Conservation (phyloP, 179 eudicot species). For the Beta macrorhiza region DNA sequence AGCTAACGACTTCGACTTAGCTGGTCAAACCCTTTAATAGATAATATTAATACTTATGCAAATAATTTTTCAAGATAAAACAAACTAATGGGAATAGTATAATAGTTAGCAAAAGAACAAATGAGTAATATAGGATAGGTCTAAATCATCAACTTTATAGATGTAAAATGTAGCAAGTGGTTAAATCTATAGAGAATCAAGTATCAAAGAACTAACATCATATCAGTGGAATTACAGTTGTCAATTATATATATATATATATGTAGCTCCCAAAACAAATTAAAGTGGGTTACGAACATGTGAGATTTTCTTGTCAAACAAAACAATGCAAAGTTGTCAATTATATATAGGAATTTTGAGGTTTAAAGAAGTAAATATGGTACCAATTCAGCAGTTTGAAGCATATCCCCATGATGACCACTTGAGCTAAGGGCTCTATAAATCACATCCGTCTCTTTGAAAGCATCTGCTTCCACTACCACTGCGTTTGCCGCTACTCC, state of each 20-base stretch:
- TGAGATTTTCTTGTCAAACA: no score
- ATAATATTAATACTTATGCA: no score
- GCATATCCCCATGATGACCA: slow-evolving; percentile 86
- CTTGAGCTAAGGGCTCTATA: slow-evolving; percentile 69
- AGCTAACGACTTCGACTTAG: no score
- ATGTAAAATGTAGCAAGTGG: neutral
- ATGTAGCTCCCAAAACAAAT: no score
- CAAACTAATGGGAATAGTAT: no score
- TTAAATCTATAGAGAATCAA: no score
- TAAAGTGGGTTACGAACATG: no score
- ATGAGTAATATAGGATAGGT: no score
- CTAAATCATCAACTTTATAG: neutral
- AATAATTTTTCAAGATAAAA: no score
- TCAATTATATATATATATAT: no score
- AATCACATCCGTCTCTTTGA: slow-evolving; percentile 81
- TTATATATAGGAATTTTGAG: neutral
- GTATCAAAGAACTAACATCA: neutral
- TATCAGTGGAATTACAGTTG: neutral
- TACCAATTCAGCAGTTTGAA: slow-evolving; percentile 88
- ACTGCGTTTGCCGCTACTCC: slow-evolving; percentile 69
- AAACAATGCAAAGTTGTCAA: neutral
- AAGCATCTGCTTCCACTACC: slow-evolving; percentile 91
- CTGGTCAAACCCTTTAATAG: no score
- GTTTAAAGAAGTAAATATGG: neutral
- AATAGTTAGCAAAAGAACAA: no score